Evolutionary conservation across 768 basidiomycete species (phyloP).

Genomic region (Fomitopsis pulvina): DNA sequence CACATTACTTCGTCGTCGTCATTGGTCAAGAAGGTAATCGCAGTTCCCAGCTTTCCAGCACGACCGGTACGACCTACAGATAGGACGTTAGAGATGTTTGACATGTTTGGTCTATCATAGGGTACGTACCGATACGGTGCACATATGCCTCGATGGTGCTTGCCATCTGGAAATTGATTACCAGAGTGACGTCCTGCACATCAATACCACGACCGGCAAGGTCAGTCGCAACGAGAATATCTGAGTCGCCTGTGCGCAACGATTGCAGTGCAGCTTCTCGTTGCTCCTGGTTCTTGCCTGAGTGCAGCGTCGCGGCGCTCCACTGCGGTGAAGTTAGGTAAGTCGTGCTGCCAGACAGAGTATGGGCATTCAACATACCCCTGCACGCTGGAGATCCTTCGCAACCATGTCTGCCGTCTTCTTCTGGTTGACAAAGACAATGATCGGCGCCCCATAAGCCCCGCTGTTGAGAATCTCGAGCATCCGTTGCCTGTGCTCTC

Average conservation of each 20-base stretch:
- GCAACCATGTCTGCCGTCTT: conserved; percentile 98
- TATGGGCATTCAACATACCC: conserved; percentile 44
- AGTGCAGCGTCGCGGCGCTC: conserved; percentile 88
- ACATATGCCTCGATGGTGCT: conserved; percentile 95
- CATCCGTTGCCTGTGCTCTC: conserved; percentile 56
- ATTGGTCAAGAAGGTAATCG: conserved; percentile 95
- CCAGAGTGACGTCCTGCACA: conserved; percentile 91
- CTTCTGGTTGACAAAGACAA: conserved; percentile 99
- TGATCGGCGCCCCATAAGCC: conserved; percentile 83
- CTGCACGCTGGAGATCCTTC: conserved; percentile 85
- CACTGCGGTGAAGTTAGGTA: conserved; percentile 44
- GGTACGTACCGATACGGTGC: conserved; percentile 85
- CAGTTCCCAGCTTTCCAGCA: conserved; percentile 89
- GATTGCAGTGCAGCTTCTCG: conserved; percentile 88
- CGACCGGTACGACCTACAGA: conserved; percentile 86
- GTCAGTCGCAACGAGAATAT: conserved; percentile 94
- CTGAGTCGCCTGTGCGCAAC: conserved; percentile 77
- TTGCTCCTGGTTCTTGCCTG: conserved; percentile 96
- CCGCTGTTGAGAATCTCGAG: conserved; percentile 91
- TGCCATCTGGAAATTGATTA: conserved; percentile 98
- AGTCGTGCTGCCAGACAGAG: neutral
- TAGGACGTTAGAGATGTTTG: conserved; percentile 6
- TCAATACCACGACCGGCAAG: conserved; percentile 98
- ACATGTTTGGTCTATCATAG: neutral
- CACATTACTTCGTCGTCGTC: conserved; percentile 98